Evolutionary conservation across 495 filamentous ascomycete species (phyloP), one percentile per base, ranked within the genome.

Genomic region (Staphylotrichum longicolle): DNA sequence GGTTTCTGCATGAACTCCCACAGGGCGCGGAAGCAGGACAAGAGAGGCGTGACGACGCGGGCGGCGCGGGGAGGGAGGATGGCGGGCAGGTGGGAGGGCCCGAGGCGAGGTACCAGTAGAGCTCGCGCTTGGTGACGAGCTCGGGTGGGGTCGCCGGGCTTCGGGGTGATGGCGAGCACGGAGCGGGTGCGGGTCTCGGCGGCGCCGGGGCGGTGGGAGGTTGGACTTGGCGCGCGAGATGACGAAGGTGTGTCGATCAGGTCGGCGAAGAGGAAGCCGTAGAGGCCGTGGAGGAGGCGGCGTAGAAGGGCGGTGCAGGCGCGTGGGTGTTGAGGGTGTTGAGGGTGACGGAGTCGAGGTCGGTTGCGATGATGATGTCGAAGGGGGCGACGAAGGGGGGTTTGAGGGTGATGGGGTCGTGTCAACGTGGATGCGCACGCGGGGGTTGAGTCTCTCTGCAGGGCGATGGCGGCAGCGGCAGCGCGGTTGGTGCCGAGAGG

Each of bases 191-290:
- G 77, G 0, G 90, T 87, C 68, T 98, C 94, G 0, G 79, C 66
- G 0, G 79, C 66, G 20, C 85, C 6, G 85, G 68, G 5, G 73
- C 58, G 2, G 94, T 91, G 1, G 81, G 3, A 87, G 70, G 64
- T 98, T 96, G 32, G 89, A 87, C 63, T 88, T 88, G 57, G 88
- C 83, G 42, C 94, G 86, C 77, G 96, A 87, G 63, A 96, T 86
- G 44, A 94, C 85, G 63, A 90, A 98, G 60, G 91, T 85, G 70
- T 98, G 94, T 81, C 80, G 67, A 95, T 89, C 11, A 98, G 80
- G 70, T 98, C 94, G 27, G 91, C 88, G 73, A 98, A 98, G 55
- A 96, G 87, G 71, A 90, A 98, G 35, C 95, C 95, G 74, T 96
- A 96, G 68, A 97, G 82, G 32, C 94, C 94, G 71, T 96, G 91